Evolutionary conservation across 331 rosid genomes (phyloP).

Genomic region (Saraca asoca): DNA sequence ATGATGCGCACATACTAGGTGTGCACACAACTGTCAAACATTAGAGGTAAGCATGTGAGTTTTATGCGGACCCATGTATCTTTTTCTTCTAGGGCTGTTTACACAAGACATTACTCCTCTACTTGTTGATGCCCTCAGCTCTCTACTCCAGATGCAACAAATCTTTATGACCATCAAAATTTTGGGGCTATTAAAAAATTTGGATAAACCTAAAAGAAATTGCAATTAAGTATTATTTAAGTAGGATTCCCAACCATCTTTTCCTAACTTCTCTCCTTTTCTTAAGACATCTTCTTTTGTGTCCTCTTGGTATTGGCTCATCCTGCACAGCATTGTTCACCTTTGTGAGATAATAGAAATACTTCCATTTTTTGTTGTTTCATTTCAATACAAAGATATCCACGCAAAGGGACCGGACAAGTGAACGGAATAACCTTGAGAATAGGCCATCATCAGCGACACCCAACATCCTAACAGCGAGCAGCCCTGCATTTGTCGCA

Average conservation of each 20-base stretch:
- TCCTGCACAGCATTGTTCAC: constrained; percentile 49
- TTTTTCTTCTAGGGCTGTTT: background rate
- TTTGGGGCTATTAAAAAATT: constrained; percentile 25
- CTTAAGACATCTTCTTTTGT: constrained; percentile 56
- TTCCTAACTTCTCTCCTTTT: constrained; percentile 66
- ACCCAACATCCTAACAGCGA: constrained; percentile 69
- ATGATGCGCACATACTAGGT: too few species aligned
- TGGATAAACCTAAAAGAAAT: background rate
- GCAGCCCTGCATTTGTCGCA: constrained; percentile 82
- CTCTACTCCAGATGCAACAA: background rate
- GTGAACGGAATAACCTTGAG: constrained; percentile 55
- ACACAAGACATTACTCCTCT: constrained; percentile 34
- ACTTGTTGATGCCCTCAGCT: constrained; percentile 6
- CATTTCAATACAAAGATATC: background rate
- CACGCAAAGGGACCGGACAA: constrained; percentile 9
- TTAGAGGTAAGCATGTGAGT: too few species aligned
- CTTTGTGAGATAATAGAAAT: background rate
- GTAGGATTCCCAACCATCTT: constrained; percentile 69
- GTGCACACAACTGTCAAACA: too few species aligned
- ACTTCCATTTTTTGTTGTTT: background rate
- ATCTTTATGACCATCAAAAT: constrained; percentile 21
- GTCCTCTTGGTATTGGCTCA: constrained; percentile 74
- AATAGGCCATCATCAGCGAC: constrained; percentile 42
- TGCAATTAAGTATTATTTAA: constrained; percentile 34
- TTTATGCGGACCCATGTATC: too few species aligned